A percentile compares a stretch with the other conserved stretches of the same genome.
Evolutionary conservation across 1,284 basidiomycete genomes (phyloP).

Genomic region (Ganoderma sinense): DNA sequence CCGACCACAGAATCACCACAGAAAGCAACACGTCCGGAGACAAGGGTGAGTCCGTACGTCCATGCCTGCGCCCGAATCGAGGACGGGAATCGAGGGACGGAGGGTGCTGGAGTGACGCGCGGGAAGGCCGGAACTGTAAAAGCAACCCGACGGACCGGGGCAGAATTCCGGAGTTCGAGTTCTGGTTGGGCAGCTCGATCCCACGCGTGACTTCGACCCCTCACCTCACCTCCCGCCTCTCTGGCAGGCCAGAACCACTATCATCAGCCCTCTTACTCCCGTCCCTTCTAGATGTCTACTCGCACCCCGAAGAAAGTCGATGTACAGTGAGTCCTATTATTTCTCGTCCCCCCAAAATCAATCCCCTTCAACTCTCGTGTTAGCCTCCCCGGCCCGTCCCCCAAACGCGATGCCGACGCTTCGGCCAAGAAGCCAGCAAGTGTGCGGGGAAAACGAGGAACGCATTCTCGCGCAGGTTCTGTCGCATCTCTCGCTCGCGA

Average conservation of each 20-base stretch:
- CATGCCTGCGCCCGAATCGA: background rate
- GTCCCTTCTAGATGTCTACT: slow-evolving; percentile 22
- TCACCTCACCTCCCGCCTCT: background rate
- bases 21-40: slow-evolving; percentile 6
- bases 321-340: slow-evolving; percentile 45
- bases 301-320: slow-evolving; percentile 47
- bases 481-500: slow-evolving; percentile 27
- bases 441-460: slow-evolving; percentile 18
- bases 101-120: background rate
- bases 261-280: slow-evolving; percentile 4
- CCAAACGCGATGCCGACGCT: slow-evolving; percentile 25
- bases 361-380: background rate
- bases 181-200: slow-evolving; percentile 5
- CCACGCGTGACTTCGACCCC: slow-evolving; percentile 11
- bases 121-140: background rate
- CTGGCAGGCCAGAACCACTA: background rate
- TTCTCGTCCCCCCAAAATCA: background rate
- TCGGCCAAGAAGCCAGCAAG: slow-evolving; percentile 31
- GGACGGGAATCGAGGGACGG: background rate
- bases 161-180: slow-evolving; percentile 1
- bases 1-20: background rate
- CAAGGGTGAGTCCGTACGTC: slow-evolving; percentile 5
- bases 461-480: slow-evolving; percentile 25
- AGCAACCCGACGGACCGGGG: slow-evolving; percentile 12
- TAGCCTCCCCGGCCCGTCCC: slow-evolving; percentile 35